Conservation (phyloP, 306 rosid genomes). For the Fragaria ananassa region DNA sequence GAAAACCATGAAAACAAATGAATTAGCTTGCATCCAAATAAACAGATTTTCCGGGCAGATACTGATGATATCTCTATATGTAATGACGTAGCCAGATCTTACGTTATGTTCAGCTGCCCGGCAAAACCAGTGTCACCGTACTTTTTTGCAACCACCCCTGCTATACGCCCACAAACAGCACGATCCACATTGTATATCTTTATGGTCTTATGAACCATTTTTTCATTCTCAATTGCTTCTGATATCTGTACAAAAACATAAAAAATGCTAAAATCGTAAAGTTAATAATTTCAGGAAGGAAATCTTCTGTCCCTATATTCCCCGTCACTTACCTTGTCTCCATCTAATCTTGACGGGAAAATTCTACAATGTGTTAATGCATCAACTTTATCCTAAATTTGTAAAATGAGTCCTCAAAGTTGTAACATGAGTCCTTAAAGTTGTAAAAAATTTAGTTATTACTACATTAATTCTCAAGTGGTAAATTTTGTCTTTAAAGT, state of each 20-base stretch:
- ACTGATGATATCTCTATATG: background rate
- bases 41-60: background rate
- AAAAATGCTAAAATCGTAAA: background rate
- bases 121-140: conserved; percentile 98
- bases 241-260: conserved; percentile 55
- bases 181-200: conserved; percentile 82
- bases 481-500: no score
- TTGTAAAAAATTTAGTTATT: no score
- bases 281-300: background rate
- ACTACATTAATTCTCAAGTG: no score
- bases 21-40: conserved; percentile 22
- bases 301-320: no score
- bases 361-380: no score
- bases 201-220: conserved; percentile 59
- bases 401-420: no score
- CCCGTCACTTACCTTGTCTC: no score
- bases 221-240: conserved; percentile 86
- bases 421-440: no score
- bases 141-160: conserved; percentile 90
- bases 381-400: no score
- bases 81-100: conserved; percentile 35
- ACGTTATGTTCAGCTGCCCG: conserved; percentile 90
- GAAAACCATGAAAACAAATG: conserved; percentile 28
- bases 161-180: conserved; percentile 88
- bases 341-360: no score